These are phyloP conservation scores for Paecilomyces fulvus DNA, from an alignment of 2,329 filamentous ascomycete species.

Conservation along the genomic window DNA sequence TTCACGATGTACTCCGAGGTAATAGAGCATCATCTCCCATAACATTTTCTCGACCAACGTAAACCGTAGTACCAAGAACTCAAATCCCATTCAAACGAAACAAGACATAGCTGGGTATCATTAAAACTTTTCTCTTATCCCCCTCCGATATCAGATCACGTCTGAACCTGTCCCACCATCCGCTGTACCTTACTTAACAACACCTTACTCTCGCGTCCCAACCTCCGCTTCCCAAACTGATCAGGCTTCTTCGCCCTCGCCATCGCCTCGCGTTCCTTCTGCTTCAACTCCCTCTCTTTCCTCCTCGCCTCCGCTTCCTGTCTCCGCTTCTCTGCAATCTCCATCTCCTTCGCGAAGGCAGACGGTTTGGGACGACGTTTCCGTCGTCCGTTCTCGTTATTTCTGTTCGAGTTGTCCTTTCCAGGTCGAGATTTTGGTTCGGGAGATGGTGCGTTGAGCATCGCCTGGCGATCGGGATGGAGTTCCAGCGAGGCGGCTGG, in stretches of 20 bases:
- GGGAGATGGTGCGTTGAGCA: slow-evolving; percentile 42
- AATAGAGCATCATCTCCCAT: neutral
- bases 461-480: slow-evolving; percentile 53
- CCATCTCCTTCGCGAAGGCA: slow-evolving; percentile 58
- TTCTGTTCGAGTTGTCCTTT: slow-evolving; percentile 5
- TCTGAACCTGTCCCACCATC: slow-evolving; percentile 47
- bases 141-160: neutral
- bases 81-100: neutral
- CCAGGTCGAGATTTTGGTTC: slow-evolving; percentile 10
- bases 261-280: slow-evolving; percentile 62
- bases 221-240: slow-evolving; percentile 63
- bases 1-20: neutral
- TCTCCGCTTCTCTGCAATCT: slow-evolving; percentile 55
- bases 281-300: slow-evolving; percentile 58
- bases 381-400: slow-evolving; percentile 16
- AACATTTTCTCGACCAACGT: neutral
- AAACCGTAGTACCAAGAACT: neutral
- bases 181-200: slow-evolving; percentile 70
- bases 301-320: slow-evolving; percentile 56
- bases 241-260: slow-evolving; percentile 53
- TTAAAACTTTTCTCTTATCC: neutral
- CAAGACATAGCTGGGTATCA: slow-evolving; percentile 1
- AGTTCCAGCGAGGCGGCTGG: slow-evolving; percentile 41
- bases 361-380: slow-evolving; percentile 34
- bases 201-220: slow-evolving; percentile 72